phyloP scores from a whole-genome alignment of 1,284 basidiomycete genomes.

The Mycosarcoma mackinlayi region DNA sequence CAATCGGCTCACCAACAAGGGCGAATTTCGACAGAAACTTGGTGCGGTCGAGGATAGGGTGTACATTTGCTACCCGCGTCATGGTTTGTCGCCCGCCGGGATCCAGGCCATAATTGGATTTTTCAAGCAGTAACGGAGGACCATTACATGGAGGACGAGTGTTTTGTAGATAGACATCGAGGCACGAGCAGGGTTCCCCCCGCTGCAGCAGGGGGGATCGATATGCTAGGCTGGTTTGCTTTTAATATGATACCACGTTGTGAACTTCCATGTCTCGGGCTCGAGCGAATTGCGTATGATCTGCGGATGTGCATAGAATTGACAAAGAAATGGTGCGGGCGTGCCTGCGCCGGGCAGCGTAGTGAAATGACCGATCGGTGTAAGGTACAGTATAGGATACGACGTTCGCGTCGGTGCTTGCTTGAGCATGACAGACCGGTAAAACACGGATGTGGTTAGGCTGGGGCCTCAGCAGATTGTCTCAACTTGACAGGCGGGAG shows the following conservation, averaged over 20 bases:
- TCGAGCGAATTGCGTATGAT: no score
- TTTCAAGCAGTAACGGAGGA: conserved; percentile 50
- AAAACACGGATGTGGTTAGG: no score
- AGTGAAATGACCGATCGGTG: neutral
- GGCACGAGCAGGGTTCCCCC: no score
- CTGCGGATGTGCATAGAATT: no score
- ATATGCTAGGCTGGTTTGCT: neutral
- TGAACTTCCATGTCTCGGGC: neutral
- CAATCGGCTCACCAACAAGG: conserved; percentile 56
- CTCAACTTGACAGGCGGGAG: no score
- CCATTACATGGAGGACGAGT: neutral
- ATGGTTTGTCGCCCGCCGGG: conserved; percentile 56
- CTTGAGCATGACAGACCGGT: no score
- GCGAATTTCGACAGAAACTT: conserved; percentile 64
- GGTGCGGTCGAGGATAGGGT: conserved; percentile 57
- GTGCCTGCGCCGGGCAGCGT: neutral
- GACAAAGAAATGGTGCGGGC: no score
- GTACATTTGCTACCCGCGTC: conserved; percentile 59
- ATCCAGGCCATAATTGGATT: conserved; percentile 62
- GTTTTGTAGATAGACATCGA: neutral
- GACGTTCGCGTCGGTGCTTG: no score
- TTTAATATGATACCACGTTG: conserved; percentile 1
- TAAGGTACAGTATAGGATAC: neutral
- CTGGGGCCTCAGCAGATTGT: no score
- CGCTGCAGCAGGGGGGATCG: no score